Evolutionary conservation across 768 basidiomycete species (phyloP).

Genomic region (Boletus sensibilis): DNA sequence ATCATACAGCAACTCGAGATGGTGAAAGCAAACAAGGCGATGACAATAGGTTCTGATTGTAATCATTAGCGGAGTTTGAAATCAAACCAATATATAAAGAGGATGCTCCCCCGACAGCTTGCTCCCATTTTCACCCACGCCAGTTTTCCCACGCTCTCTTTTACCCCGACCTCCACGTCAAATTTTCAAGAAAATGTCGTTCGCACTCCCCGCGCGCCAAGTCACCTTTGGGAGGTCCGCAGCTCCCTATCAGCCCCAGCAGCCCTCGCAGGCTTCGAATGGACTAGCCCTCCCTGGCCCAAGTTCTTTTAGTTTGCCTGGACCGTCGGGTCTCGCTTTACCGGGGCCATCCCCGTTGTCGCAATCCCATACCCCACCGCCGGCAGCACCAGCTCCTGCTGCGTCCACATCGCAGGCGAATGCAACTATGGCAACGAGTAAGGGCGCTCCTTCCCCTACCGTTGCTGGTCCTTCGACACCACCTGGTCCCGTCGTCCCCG

Average conservation of each 20-base stretch:
- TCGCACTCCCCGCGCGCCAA: slow-evolving; percentile 74
- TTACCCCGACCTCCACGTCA: slow-evolving; percentile 21
- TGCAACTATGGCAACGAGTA: slow-evolving; percentile 33
- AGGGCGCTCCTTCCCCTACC: slow-evolving; percentile 38
- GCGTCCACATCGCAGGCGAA: slow-evolving; percentile 22
- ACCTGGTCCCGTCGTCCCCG: slow-evolving; percentile 49
- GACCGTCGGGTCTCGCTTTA: slow-evolving; percentile 46
- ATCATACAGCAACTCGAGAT: slow-evolving; percentile 11
- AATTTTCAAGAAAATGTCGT: slow-evolving; percentile 41
- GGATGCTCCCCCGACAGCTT: slow-evolving; percentile 11
- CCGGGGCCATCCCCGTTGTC: slow-evolving; percentile 58
- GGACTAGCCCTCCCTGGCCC: slow-evolving; percentile 57
- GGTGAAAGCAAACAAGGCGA: slow-evolving; percentile 27
- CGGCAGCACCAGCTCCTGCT: slow-evolving; percentile 13
- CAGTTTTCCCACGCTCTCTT: slow-evolving; percentile 29
- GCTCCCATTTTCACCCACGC: slow-evolving; percentile 27
- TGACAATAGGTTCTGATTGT: slow-evolving; percentile 11
- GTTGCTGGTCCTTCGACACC: slow-evolving; percentile 61
- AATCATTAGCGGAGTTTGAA: slow-evolving; percentile 34
- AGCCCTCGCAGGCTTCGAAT: slow-evolving; percentile 41
- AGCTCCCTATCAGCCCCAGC: slow-evolving; percentile 43
- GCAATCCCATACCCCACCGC: slow-evolving; percentile 38
- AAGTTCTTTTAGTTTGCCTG: slow-evolving; percentile 45
- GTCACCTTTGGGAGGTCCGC: slow-evolving; percentile 73
- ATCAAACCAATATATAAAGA: slow-evolving; percentile 27